phyloP scores from a whole-genome alignment of 495 filamentous ascomycete species.

The Penicillium subrubescens region DNA sequence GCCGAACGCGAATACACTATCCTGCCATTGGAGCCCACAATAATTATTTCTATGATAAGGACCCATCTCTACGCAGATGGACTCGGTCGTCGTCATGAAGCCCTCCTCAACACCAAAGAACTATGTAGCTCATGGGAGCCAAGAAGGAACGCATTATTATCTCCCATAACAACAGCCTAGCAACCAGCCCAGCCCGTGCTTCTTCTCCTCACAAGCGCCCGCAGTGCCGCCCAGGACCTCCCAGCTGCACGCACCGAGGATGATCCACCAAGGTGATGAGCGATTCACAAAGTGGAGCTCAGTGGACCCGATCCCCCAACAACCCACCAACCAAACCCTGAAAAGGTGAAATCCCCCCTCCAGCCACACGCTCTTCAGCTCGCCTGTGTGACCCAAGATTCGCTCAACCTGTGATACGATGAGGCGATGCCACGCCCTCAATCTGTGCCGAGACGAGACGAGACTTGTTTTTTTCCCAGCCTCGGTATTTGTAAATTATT shows the following conservation, averaged over 20 bases:
- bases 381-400: not conserved
- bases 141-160: too few species aligned
- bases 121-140: not conserved
- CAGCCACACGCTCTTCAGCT: slow-evolving; percentile 1
- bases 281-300: not conserved
- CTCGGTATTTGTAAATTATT: slow-evolving; percentile 12
- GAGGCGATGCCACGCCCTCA: not conserved
- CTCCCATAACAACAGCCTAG: not conserved
- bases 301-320: not conserved
- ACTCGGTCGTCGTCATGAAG: not conserved
- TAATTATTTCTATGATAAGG: not conserved
- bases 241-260: slow-evolving; percentile 9
- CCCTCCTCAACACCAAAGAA: not conserved
- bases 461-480: slow-evolving; percentile 5
- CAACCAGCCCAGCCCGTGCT: not conserved
- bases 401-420: not conserved
- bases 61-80: not conserved
- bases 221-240: slow-evolving; percentile 2
- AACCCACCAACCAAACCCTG: not conserved
- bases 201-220: not conserved
- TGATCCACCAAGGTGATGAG: slow-evolving; percentile 4
- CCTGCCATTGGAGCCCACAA: not conserved
- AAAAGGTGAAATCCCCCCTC: not conserved
- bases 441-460: not conserved
- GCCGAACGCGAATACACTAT: not conserved